Evolutionary conservation across 768 basidiomycete species (phyloP), one percentile per base, ranked within the genome.

Genomic region (Lyophyllum decastes): DNA sequence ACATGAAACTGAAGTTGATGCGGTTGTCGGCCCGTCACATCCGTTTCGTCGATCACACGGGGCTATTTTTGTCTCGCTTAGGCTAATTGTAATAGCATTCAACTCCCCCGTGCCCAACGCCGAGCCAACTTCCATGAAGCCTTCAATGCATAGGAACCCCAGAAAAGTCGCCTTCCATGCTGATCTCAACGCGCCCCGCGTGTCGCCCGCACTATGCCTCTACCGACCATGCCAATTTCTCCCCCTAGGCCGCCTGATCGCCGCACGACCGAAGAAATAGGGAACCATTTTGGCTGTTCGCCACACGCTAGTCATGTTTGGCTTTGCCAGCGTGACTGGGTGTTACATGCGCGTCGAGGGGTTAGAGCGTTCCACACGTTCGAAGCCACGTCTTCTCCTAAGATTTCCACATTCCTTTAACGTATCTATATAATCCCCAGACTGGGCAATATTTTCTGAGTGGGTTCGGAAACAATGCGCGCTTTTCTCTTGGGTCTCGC

Each of bases 311-410:
- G 2, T 19, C 49, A 26, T 56, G 33, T 17, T 49, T 16, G 43
- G 26, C 25, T 34, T 35, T 22, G 27, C 26, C 46, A 63, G 43
- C 56, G 49, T 58, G 59, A 61, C 48, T 50, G 43, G 41, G 19
- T 61, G 54, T 52, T 56, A 41, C 61, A 62, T 47, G 50, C 55
- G 56, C 21, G 34, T 17, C 19, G 50, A 41, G 52, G 49, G 11
- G 38, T 55, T 49, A 48, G 41, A 17, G 49, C 1, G 55, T n/a
- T 34, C 26, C 11, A 4, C 24, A 14, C 34, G 34, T 50, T 48
- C 16, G n/a, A 22, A 47, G 34, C 52, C 49, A 45, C 44, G 47
- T 54, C 46, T n/a, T 52, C 33, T 47, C 30, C 17, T 24, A 25
- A 38, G 40, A 19, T 17, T 41, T 24, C 55, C 22, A 19, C 9